Conservation (phyloP, 768 basidiomycete genomes). For the Termitomyces sp. region DNA sequence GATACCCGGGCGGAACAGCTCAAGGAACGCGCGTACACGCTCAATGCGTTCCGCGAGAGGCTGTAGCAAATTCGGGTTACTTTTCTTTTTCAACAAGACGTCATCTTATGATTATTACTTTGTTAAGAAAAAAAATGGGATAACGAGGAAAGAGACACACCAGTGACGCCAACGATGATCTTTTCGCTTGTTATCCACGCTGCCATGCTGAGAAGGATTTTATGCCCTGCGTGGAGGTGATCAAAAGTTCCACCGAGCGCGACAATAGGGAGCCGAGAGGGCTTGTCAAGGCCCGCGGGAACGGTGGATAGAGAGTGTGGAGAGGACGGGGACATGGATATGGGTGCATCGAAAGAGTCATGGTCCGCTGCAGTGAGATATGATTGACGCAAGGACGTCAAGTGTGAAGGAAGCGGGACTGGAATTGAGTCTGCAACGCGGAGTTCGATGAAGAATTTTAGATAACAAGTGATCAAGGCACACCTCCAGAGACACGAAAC, state of each 20-base stretch:
- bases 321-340: background rate
- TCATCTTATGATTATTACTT: slow-evolving; percentile 53
- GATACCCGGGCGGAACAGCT: slow-evolving; percentile 62
- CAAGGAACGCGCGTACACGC: slow-evolving; percentile 63
- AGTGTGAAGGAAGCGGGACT: slow-evolving; percentile 35
- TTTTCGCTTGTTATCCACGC: slow-evolving; percentile 76
- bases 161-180: slow-evolving; percentile 87
- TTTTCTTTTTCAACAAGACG: slow-evolving; percentile 63
- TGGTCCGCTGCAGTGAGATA: slow-evolving; percentile 28
- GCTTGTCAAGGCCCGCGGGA: slow-evolving; percentile 11
- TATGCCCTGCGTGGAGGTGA: slow-evolving; percentile 96
- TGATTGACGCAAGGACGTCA: slow-evolving; percentile 33
- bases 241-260: slow-evolving; percentile 96
- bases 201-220: slow-evolving; percentile 91
- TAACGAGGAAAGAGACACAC: slow-evolving; percentile 32
- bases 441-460: background rate
- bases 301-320: slow-evolving; percentile 1
- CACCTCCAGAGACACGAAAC: slow-evolving; percentile 46
- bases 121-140: slow-evolving; percentile 6
- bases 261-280: slow-evolving; percentile 54
- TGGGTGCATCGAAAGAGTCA: slow-evolving; percentile 5
- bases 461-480: background rate
- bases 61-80: slow-evolving; percentile 64
- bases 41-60: slow-evolving; percentile 49
- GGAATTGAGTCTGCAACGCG: slow-evolving; percentile 32